phyloP scores from a whole-genome alignment of 257 asterid species.

The Solanum neorickii region DNA sequence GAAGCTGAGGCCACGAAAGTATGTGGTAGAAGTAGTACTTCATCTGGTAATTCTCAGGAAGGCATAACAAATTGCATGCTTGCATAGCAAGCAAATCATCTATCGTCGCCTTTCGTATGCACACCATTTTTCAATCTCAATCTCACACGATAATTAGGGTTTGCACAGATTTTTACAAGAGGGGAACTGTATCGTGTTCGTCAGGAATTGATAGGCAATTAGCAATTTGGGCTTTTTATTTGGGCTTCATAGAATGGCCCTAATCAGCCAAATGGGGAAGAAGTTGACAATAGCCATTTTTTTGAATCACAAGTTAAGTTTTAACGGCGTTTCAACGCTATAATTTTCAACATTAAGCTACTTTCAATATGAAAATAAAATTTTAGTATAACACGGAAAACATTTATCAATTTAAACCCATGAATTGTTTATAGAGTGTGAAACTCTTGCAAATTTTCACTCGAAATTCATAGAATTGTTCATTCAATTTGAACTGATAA shows the following conservation, averaged over 20 bases:
- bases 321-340: neutral
- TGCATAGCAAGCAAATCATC: conserved; percentile 94
- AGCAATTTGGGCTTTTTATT: neutral
- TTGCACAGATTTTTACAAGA: neutral
- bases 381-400: too few species aligned
- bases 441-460: too few species aligned
- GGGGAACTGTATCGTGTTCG: neutral
- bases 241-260: neutral
- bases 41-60: conserved; percentile 98
- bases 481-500: neutral
- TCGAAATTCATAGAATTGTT: neutral
- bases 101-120: conserved; percentile 89
- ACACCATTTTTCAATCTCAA: conserved; percentile 44
- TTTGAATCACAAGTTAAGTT: neutral
- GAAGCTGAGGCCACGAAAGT: conserved; percentile 98
- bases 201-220: neutral
- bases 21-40: conserved; percentile 91
- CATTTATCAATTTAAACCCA: neutral
- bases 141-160: neutral
- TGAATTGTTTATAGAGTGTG: neutral
- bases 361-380: neutral
- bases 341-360: neutral
- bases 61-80: conserved; percentile 82
- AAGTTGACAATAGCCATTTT: neutral
- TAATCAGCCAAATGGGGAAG: neutral